Evolutionary conservation across 2,329 filamentous ascomycete species (phyloP), one percentile per base, ranked within the genome.

Genomic region (Hypoxylon sp.): DNA sequence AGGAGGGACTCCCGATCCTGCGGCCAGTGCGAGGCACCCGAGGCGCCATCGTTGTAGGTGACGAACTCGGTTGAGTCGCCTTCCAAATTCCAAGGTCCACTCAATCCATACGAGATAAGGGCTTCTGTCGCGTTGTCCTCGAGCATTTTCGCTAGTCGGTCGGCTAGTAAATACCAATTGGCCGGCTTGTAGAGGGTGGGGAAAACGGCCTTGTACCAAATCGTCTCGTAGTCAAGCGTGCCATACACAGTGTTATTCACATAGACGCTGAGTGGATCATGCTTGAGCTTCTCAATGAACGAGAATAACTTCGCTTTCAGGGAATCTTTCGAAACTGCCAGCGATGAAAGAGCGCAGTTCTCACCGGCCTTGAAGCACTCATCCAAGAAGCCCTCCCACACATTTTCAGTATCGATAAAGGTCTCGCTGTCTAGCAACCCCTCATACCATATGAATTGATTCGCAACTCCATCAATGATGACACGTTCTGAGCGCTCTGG

Each of bases 291-390:
- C 0, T 74, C 67, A 1, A 81, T 70, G 3, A 82, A 77, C 0
- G 63, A 44, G 1, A 80, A 60, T 1, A 86, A 73, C 26, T 77
- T 77, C 0, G 71, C 62, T 17, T 73, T 67, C 9, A 84, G 73
- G 4, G 74, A 77, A 29, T 82, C 75, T 44, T 78, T 79, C 0
- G 82, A 78, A 1, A 75, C 69, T 9, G 78, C 79, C 10, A 83
- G 66, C 0, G 77, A 74, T 0, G 80, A 79, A 29, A 87, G 71
- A 1, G 81, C 75, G 64, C 85, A 87, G n/a, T 76, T 78, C 4
- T 81, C 69, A 2, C 85, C 84, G 1, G 85, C 86, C 50, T 81
- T 80, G 69, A 81, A 79, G 71, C 85, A 87, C 52, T 82, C 80
- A 17, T 82, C 78, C 55, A 82, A 80, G 68, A 87, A 85, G 9